Base-by-base conservation (phyloP, 1,284 basidiomycete genomes). In the Ceratobasidium sp. region DNA sequence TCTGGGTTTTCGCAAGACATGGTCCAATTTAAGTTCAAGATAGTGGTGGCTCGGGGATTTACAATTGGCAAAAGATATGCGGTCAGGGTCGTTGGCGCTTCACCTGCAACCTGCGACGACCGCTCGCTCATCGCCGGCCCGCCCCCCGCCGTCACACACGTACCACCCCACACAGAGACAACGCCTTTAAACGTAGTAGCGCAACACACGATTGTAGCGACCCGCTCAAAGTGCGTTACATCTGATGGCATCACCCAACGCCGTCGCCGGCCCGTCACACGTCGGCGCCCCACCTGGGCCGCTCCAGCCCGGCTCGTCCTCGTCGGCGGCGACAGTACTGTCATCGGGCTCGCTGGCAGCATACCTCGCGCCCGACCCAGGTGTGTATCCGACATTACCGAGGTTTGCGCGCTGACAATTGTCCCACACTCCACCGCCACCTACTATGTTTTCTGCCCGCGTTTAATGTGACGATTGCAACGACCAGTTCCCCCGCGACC, bases 1-100 rank as follows among this genome's bases (percentile, higher is more conserved):
- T 59, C 50, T 57, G 81, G 78, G 65, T 80, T 79, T 1, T 80
- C 80, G 69, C 81, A 81, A 20, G 81, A 81, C 79, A 79, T 79
- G 62, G 74, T 77, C 33, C 38, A 38, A 38, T 6, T 6, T 57
- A 16, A 60, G 33, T 1, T 8, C 35, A 7, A 20, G 67, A 18
- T 57, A 27, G 35, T 64, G 57, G 30, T 57, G 52, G 27, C 41
- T 30, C 30, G 23, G 27, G 70, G 57, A 60, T 73, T 73, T 41
- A 27, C 57, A 73, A 73, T 73, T 73, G 70, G 70, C 64, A 73
- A 73, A 73, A 41, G 57, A 73, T 73, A 57, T 71, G 69, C 10
- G n/a, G n/a, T 44, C 55, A 59, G 55, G 70, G 70, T 44, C 55
- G n/a, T n/a, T 62, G 68, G 68, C 55, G 57, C 23, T 38, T 55